Evolutionary conservation across 2,329 filamentous ascomycete genomes (phyloP), one percentile per base, ranked within the genome.

Genomic region (Ophiognomonia clavigignenti-juglandacearum): DNA sequence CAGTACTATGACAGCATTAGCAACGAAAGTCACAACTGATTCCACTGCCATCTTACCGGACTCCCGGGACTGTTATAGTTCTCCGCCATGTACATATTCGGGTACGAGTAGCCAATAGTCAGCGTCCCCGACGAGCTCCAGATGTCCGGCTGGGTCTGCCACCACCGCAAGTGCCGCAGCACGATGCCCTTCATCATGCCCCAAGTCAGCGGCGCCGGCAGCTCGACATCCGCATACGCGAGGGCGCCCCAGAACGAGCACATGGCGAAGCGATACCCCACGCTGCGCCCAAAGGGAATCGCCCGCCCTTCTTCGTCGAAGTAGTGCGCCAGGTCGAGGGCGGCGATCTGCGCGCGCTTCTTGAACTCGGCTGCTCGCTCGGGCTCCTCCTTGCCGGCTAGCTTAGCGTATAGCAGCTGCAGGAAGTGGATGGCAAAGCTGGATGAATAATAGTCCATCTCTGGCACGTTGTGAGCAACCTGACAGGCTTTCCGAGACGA

Each of bases 391-490:
- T 84, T 75, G 1, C 74, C 82, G 2, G 83, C 84, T 2, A 91
- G 65, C 53, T 86, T 87, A 26, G 85, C 78, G 54, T 91, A 92
- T 0, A 91, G 70, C 0, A 92, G 75, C 61, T 92, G 86, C 4
- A 90, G 68, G 56, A 88, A 87, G 56, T 91, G 86, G 47, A 91
- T 92, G 1, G 86, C 87, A 60, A 90, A 91, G 48, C 83, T 87
- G 9, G 85, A 86, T 1, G 85, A 89, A 64, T 91, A 92, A 60
- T 91, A 91, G 62, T 91, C 86, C 82, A 91, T 89, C 64, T 91
- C 73, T 77, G 29, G 2, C 13, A n/a, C 9, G 11, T 4, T 37
- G 41, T 42, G 24, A 50, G 41, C 32, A 14, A 11, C 6, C 3
- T 14, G 6, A 11, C 6, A 14, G 16, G n/a, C 4, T 19, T 10